Evolutionary conservation across 441 rosid genomes (phyloP).

Genomic region (Metrosideros polymorpha): DNA sequence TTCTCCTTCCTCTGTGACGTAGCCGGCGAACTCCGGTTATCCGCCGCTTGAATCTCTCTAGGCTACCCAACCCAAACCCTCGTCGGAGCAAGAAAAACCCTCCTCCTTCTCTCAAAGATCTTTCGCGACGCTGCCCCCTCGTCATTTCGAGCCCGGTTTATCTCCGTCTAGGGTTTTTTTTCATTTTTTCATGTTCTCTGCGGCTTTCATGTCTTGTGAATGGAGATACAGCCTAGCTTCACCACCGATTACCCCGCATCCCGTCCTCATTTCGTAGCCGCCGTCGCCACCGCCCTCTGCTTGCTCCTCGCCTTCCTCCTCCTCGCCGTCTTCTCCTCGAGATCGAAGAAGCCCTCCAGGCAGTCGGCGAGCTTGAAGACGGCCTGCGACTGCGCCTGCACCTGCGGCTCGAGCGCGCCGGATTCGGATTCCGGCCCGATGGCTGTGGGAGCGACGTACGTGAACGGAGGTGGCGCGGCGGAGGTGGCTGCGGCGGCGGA

Average conservation of each 20-base stretch:
- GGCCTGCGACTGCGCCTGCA: constrained; percentile 22
- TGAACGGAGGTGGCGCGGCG: constrained; percentile 24
- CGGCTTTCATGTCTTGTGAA: constrained; percentile 41
- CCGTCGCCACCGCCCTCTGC: constrained; percentile 32
- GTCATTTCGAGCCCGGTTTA: background rate
- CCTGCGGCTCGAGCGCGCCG: constrained; percentile 25
- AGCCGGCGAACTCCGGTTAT: background rate
- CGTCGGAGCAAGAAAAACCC: background rate
- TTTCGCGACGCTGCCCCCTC: background rate
- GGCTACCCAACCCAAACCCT: background rate
- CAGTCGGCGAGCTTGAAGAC: background rate
- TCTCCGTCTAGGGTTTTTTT: constrained; percentile 24
- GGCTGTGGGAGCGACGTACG: constrained; percentile 4
- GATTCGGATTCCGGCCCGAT: background rate
- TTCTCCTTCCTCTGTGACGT: background rate
- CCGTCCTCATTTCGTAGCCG: constrained; percentile 34
- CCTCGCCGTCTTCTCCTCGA: constrained; percentile 25
- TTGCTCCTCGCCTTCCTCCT: constrained; percentile 21
- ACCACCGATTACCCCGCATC: constrained; percentile 36
- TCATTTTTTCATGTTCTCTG: constrained; percentile 5
- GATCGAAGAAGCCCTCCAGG: constrained; percentile 5
- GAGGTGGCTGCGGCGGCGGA: constrained; percentile 23
- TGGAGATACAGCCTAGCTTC: constrained; percentile 7
- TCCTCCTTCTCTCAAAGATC: background rate
- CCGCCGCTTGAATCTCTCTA: background rate